A percentile compares a stretch with the other conserved stretches of the same genome.
Evolutionary conservation across 495 filamentous ascomycete species (phyloP).

Genomic region (Neurospora sp.): DNA sequence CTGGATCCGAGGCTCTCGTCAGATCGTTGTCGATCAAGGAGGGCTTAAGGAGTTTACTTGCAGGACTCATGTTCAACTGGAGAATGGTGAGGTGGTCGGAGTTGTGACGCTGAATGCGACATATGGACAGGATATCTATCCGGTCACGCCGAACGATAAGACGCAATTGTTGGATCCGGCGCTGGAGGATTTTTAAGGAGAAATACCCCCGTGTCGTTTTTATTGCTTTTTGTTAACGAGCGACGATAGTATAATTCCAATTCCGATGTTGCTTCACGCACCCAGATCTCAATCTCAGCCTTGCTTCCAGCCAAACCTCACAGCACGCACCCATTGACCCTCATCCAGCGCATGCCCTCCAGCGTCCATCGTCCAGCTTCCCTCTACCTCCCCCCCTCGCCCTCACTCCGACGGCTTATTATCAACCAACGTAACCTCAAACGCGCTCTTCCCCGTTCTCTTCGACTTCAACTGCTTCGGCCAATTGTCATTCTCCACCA

Average conservation of each 20-base stretch:
- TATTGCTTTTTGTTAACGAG: background rate
- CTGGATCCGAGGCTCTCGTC: constrained; percentile 51
- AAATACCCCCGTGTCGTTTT: too few species aligned
- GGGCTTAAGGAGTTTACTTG: constrained; percentile 29
- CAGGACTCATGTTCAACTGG: constrained; percentile 58
- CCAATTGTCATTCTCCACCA: constrained; percentile 3
- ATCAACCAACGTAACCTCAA: constrained; percentile 4
- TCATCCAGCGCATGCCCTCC: background rate
- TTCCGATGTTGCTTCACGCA: too few species aligned
- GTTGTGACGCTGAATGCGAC: constrained; percentile 56
- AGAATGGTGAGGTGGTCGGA: constrained; percentile 46
- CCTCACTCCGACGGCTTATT: constrained; percentile 1
- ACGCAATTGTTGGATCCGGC: constrained; percentile 7
- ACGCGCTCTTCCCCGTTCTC: background rate
- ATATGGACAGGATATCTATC: constrained; percentile 53
- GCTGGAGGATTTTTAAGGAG: background rate
- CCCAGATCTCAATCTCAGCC: background rate
- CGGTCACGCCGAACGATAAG: constrained; percentile 28
- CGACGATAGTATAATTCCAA: background rate
- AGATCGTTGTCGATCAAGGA: constrained; percentile 40
- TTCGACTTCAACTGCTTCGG: constrained; percentile 1
- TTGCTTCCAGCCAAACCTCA: background rate
- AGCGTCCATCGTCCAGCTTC: background rate
- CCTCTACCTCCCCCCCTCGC: too few species aligned
- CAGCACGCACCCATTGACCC: background rate